Base-by-base conservation (phyloP, 2,329 filamentous ascomycete species). In the Aspergillus fructus region DNA sequence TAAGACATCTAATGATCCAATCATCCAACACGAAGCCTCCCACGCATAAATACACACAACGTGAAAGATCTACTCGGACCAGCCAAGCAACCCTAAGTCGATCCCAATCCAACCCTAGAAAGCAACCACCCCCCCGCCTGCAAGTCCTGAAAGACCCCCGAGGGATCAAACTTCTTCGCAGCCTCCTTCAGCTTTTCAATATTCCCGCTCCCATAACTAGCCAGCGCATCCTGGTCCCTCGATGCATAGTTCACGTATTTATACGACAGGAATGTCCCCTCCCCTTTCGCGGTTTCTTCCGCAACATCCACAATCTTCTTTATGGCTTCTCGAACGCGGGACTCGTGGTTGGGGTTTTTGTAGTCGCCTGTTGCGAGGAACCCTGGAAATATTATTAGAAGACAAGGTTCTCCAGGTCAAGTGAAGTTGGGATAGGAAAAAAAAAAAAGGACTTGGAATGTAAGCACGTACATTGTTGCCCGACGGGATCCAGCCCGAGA, bases 311-410 rank as follows among this genome's bases (percentile, higher is more conserved):
- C 50, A 23, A 61, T 64, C 15, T 56, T 59, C 13, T 58, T 53
- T 6, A 48, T 27, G 8, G 58, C 59, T 6, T 52, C 55, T 1
- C 52, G 60, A 9, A 64, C 46, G 12, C 39, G 47, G 1, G 43
- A 47, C 15, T 62, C 62, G 12, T 62, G 49, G 3, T 45, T 34
- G 4, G 49, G 21, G 13, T 58, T 33, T 4, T 41, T 47, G 52
- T 55, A 62, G 12, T 65, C 58, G 42, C 49, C 53, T 55, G 64
- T 49, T 11, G 57, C 34, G 34, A 62, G 15, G 21, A 61, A 53
- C 62, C 58, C 63, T 64, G 21, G 33, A 30, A 13, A 41, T 30
- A 27, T 13, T 15, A 27, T 17, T 34, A 15, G 11, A 21, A 11
- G 12, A 43, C 40, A 9, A 4, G 21, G 21, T 21, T 21, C 21